Percentiles rank a stretch among this genome's conserved stretches.
These are phyloP conservation scores for Monosporascus ibericus DNA, from an alignment of 2,329 filamentous ascomycete genomes.

Conservation along the genomic window DNA sequence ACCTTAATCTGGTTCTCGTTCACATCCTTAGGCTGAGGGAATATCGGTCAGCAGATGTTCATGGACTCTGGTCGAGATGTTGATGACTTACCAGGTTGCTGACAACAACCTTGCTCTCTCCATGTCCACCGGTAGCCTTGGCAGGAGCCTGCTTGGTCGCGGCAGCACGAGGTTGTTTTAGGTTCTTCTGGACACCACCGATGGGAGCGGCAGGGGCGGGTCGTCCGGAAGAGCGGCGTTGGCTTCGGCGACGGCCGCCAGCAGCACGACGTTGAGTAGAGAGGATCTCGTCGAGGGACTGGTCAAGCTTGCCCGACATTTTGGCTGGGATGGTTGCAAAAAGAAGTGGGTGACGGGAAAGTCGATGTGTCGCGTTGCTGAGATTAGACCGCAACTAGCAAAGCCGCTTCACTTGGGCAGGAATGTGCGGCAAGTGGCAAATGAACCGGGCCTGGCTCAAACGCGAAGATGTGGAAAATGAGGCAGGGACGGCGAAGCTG, in stretches of 20 bases:
- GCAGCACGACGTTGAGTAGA: constrained; percentile 62
- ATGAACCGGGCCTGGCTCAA: background rate
- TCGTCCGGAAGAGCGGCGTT: constrained; percentile 46
- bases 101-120: constrained; percentile 95
- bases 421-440: background rate
- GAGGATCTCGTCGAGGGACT: constrained; percentile 96
- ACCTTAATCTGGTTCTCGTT: constrained; percentile 98
- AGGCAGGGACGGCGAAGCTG: no score
- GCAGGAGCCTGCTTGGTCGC: constrained; percentile 57
- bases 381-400: background rate
- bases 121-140: constrained; percentile 54
- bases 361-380: background rate
- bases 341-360: background rate
- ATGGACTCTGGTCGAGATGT: background rate
- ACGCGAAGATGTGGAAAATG: no score
- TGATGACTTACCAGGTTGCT: constrained; percentile 80
- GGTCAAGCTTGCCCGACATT: constrained; percentile 94
- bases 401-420: background rate
- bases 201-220: constrained; percentile 61
- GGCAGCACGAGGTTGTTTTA: constrained; percentile 53
- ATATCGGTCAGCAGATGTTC: constrained; percentile 12
- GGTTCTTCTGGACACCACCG: constrained; percentile 79
- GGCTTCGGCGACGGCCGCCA: constrained; percentile 44
- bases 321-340: constrained; percentile 30
- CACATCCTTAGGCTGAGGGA: constrained; percentile 80